A percentile compares a stretch with the other conserved stretches of the same genome.
Evolutionary conservation across 2,329 filamentous ascomycete species (phyloP).

Genomic region (Ceratocystiopsis brevicomis): DNA sequence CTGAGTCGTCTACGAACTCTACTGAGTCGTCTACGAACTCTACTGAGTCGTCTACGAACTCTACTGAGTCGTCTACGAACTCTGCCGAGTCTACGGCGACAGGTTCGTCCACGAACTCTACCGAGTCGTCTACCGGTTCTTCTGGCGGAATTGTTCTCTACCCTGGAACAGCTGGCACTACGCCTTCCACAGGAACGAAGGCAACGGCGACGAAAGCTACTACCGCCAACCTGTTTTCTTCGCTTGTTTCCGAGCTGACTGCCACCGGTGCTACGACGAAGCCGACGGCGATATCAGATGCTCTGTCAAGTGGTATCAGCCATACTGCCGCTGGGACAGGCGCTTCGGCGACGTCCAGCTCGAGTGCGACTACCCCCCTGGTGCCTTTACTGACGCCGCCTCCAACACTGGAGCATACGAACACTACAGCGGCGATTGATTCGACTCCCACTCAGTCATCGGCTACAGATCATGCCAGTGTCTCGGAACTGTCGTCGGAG

Average conservation of each 20-base stretch:
- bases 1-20: too few species aligned
- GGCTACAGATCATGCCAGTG: too few species aligned
- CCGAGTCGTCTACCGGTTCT: constrained; percentile 6
- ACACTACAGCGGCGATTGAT: too few species aligned
- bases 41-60: too few species aligned
- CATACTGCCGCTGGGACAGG: constrained; percentile 4
- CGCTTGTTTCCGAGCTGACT: neutral
- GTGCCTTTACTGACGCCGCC: neutral
- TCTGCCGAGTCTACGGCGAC: too few species aligned
- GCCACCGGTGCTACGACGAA: neutral
- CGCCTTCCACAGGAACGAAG: neutral
- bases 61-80: constrained; percentile 3
- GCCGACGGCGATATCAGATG: too few species aligned
- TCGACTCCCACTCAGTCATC: too few species aligned
- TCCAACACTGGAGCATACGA: too few species aligned
- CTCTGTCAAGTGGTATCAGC: constrained; percentile 4
- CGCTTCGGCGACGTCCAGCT: neutral
- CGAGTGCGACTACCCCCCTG: neutral
- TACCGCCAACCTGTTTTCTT: neutral
- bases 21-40: too few species aligned
- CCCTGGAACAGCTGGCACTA: neutral
- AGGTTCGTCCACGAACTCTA: neutral
- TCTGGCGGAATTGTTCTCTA: constrained; percentile 6
- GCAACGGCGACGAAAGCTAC: neutral
- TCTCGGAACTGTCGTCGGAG: too few species aligned